Evolutionary conservation across 2,329 filamentous ascomycete genomes (phyloP), one percentile per base, ranked within the genome.

Genomic region (Phaeosphaeria sp.): DNA sequence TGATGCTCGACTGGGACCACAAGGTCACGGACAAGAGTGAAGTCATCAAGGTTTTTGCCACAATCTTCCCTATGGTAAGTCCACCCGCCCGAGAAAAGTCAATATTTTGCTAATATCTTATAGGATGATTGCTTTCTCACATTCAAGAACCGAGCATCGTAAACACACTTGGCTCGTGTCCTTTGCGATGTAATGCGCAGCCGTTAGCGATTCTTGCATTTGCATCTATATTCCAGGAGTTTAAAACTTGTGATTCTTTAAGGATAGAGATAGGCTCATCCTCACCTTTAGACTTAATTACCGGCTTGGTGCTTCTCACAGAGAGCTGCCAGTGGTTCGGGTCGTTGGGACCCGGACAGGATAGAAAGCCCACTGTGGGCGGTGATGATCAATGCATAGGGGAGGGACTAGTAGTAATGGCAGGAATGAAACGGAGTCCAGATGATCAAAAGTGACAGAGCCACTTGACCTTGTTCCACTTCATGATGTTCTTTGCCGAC

Each of bases 11-110:
- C 78, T 98, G 94, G 94, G 86, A 89, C 77, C 95, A 99, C 78
- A 88, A 92, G 75, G 80, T 92, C 18, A 98, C 95, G 11, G 87
- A 90, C 0, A 73, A 83, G 58, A 96, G 92, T 0, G 95, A 99
- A 81, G 89, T 96, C 79, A 98, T 99, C 79, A 94, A 96, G 83
- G 94, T 98, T 66, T 99, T 98, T 81, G 95, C 95, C 42, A 97
- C 93, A 25, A 96, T 99, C 69, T 99, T 99, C 85, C 95, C 95
- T 55, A 90, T 90, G 90, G 93, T 96, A 81, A 78, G 89, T 81
- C 13, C 13, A 7, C 9, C 2, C 13, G 1, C 10, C 15, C 6
- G 13, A 1, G 6, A 20, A 64, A 55, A 54, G 43, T 6, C 3
- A 25, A 23, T 21, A 6, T n/a, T n/a, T 39, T 49, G 58, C 68